Conservation (phyloP, 2,329 filamentous ascomycete species). For the Hansfordia pulvinata region DNA sequence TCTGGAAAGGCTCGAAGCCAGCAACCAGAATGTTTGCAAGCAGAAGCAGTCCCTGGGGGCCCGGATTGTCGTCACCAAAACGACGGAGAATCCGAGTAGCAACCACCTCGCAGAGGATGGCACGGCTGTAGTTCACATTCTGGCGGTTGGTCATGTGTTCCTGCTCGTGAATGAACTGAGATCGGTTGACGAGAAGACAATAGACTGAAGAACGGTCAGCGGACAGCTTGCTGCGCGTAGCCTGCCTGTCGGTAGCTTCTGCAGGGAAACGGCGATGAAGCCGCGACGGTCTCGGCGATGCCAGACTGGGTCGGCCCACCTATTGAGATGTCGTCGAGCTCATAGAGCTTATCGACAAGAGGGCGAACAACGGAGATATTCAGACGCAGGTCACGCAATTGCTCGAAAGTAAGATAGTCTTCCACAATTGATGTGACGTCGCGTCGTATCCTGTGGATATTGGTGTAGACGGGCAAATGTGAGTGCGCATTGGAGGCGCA, state of each 20-base stretch:
- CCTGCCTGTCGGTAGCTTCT: conserved; percentile 6
- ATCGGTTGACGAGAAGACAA: conserved; percentile 69
- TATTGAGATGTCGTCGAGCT: conserved; percentile 66
- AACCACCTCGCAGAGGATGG: conserved; percentile 67
- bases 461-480: conserved; percentile 60
- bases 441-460: conserved; percentile 58
- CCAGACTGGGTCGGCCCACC: conserved; percentile 25
- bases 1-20: conserved; percentile 77
- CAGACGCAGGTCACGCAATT: conserved; percentile 68
- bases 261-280: no score
- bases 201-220: conserved; percentile 41
- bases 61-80: conserved; percentile 66
- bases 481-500: conserved; percentile 44
- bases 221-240: background rate
- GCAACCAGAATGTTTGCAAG: conserved; percentile 71
- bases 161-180: conserved; percentile 69
- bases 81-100: conserved; percentile 65
- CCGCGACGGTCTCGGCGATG: background rate
- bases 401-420: conserved; percentile 54
- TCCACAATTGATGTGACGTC: conserved; percentile 51
- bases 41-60: conserved; percentile 55
- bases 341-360: conserved; percentile 71
- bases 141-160: conserved; percentile 62
- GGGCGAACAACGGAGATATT: conserved; percentile 70
- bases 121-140: conserved; percentile 67